Conservation (phyloP, 1,139 yeast genomes). For the Suhomyces chickasaworum region DNA sequence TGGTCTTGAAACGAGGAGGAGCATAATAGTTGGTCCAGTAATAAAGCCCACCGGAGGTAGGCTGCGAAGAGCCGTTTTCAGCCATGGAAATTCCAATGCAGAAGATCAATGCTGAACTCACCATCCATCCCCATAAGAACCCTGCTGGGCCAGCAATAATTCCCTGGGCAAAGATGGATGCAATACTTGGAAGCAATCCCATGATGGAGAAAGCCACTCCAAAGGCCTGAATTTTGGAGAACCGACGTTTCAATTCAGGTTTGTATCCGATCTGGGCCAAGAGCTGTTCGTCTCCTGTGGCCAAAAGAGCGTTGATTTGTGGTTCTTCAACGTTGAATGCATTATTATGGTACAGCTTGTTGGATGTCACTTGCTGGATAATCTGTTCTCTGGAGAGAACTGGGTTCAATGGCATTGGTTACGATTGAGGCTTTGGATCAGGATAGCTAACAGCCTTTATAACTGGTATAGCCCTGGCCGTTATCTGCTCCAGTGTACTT, state of each 20-base stretch:
- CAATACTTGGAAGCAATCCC: conserved; percentile 53
- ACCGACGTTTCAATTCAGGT: conserved; percentile 48
- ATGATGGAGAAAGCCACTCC: conserved; percentile 56
- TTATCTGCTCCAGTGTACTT: background rate
- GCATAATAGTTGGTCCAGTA: conserved; percentile 59
- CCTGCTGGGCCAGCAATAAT: conserved; percentile 54
- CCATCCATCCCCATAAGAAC: conserved; percentile 72
- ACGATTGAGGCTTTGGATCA: background rate
- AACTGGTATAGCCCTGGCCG: background rate
- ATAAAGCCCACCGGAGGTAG: conserved; percentile 70
- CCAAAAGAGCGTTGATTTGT: conserved; percentile 20
- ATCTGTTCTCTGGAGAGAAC: conserved; percentile 30
- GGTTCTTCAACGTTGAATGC: conserved; percentile 36
- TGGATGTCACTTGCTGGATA: conserved; percentile 27
- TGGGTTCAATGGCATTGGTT: conserved; percentile 10
- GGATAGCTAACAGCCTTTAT: background rate
- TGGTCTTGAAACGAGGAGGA: conserved; percentile 31
- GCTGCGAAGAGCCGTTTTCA: conserved; percentile 66
- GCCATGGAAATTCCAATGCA: conserved; percentile 64
- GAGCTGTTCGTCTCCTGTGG: conserved; percentile 16
- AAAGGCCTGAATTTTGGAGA: conserved; percentile 49
- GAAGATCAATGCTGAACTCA: conserved; percentile 56
- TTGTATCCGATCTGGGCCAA: conserved; percentile 40
- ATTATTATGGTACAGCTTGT: conserved; percentile 27
- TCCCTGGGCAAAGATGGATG: conserved; percentile 29